Evolutionary conservation across 306 rosid species (phyloP).

Genomic region (Cicer chorassanicum): DNA sequence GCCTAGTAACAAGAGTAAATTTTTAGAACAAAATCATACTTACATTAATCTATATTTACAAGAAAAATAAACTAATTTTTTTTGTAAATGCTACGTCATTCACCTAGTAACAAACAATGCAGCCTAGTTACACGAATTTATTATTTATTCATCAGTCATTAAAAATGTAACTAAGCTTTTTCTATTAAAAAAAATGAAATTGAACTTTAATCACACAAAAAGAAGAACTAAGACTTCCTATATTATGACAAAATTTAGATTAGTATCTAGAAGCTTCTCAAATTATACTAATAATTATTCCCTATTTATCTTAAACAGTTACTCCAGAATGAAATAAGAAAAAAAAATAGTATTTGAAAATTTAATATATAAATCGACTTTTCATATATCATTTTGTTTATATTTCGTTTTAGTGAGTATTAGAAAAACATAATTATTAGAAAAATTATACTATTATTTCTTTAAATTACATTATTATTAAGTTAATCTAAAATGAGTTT

Average conservation of each 20-base stretch:
- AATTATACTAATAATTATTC: no score
- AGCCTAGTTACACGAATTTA: not conserved
- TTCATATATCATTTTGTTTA: no score
- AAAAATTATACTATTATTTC: not conserved
- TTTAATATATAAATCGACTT: no score
- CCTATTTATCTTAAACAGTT: no score
- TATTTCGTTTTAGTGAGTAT: no score
- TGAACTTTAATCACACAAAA: not conserved
- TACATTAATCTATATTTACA: not conserved
- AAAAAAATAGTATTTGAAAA: no score
- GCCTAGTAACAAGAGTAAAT: not conserved
- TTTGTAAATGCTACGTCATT: not conserved
- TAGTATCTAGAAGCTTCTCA: not conserved
- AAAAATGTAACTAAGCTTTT: not conserved
- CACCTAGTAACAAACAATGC: conserved; percentile 8
- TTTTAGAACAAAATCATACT: not conserved
- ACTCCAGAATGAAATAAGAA: no score
- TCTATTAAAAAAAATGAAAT: not conserved
- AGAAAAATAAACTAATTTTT: not conserved
- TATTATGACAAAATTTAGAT: not conserved
- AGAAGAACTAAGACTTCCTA: not conserved
- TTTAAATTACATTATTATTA: not conserved
- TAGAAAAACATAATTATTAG: no score
- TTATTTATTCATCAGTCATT: conserved; percentile 1
- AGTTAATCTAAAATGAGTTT: not conserved